These are phyloP conservation scores for Colletotrichum paranaense DNA, from an alignment of 2,329 filamentous ascomycete genomes.

Conservation along the genomic window DNA sequence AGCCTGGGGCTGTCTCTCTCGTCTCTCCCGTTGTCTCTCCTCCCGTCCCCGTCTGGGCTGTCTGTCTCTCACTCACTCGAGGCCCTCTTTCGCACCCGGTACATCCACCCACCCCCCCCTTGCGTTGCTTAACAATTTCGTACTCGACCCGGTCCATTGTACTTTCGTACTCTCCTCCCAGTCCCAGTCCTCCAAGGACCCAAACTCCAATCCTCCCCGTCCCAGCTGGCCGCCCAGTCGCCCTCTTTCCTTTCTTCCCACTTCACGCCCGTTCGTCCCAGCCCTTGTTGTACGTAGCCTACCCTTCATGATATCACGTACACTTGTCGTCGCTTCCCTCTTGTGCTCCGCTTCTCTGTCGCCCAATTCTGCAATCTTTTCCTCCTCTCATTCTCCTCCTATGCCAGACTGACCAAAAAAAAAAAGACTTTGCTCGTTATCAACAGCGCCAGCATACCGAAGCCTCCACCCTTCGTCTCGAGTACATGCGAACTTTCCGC, in stretches of 20 bases:
- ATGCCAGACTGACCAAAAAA: constrained; percentile 11
- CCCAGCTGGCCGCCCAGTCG: constrained; percentile 8
- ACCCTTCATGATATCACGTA: constrained; percentile 33
- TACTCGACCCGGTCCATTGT: constrained; percentile 26
- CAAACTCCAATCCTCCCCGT: constrained; percentile 29
- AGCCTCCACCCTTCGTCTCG: constrained; percentile 33
- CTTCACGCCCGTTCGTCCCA: constrained; percentile 33
- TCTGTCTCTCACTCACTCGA: neutral
- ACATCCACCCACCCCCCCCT: neutral
- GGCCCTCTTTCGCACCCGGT: neutral
- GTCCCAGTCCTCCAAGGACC: neutral
- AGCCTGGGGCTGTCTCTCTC: neutral
- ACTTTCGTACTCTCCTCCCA: neutral
- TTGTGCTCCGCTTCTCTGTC: constrained; percentile 23
- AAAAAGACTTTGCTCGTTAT: constrained; percentile 23
- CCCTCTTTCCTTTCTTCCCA: constrained; percentile 22
- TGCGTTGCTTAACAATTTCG: constrained; percentile 32
- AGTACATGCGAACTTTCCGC: constrained; percentile 33
- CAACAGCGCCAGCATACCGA: constrained; percentile 21
- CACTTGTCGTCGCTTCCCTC: constrained; percentile 13
- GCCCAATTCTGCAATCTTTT: neutral
- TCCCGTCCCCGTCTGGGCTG: too few species aligned
- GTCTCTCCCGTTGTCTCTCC: neutral
- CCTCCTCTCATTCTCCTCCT: neutral
- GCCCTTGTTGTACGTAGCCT: constrained; percentile 33